Base-by-base conservation (phyloP, 1,284 basidiomycete species). In the Ceratobasidium sp. region DNA sequence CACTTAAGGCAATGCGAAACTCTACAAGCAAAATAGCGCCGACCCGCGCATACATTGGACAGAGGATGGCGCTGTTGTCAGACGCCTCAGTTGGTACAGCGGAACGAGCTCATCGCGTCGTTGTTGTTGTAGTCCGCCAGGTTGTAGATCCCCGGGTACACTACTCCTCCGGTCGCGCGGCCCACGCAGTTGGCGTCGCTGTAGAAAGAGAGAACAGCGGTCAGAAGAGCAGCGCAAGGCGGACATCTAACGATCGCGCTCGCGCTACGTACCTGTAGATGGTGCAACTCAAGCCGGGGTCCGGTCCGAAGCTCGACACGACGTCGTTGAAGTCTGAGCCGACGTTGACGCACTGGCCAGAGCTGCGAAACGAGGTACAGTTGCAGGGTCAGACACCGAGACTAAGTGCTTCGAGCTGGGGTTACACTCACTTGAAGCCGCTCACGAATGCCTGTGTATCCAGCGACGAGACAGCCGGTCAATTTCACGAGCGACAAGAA, bases 291-390 rank as follows among this genome's bases (percentile, higher is more conserved):
- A 57, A 57, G 28, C 53, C 53, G 1, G 1, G 26, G 12, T 57
- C 53, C 1, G 53, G 53, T 32, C 53, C 53, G 53, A 57, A 57
- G 53, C 53, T 57, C 10, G 53, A 57, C 28, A 57, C 53, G 28
- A 26, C 28, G 53, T 57, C 53, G 53, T 57, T 57, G 4, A 30
- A 57, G 53, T 57, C 53, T 14, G 53, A 32, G 6, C 53, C 53
- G 26, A 57, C 53, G 5, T 14, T 14, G 28, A 57, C 53, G 28
- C 53, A 57, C 32, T 57, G 53, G 10, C 53, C 53, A 30, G 53
- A 57, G 32, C 53, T 57, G 53, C 32, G 18, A 5, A 16, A 1
- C 23, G 4, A 57, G 9, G 16, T 8, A 36, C 1, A 39, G 36
- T 14, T 6, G 14, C 6, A 39, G 14, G 36, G 36, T 39, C 36